Percentiles rank a stretch among this genome's conserved stretches.
These are phyloP conservation scores for Penstemon eatonii DNA, from an alignment of 257 asterid species.

Conservation along the genomic window DNA sequence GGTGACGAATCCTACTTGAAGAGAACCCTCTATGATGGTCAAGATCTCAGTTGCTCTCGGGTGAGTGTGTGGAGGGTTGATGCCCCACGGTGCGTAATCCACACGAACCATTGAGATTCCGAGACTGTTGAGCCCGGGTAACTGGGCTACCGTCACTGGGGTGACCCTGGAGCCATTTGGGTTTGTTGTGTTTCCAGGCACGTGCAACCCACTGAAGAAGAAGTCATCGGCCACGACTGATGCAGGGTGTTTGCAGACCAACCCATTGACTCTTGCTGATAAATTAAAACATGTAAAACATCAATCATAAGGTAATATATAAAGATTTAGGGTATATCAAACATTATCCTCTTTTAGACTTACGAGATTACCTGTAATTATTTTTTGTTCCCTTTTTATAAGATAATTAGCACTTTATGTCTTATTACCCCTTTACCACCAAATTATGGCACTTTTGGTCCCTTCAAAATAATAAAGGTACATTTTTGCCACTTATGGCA, in stretches of 20 bases:
- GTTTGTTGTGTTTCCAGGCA: slow-evolving; percentile 39
- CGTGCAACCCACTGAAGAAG: slow-evolving; percentile 41
- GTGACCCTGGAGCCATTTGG: slow-evolving; percentile 38
- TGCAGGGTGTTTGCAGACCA: slow-evolving; percentile 33
- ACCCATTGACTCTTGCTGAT: slow-evolving; percentile 43
- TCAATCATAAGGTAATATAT: not conserved
- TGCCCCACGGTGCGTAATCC: slow-evolving; percentile 43
- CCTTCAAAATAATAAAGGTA: no score
- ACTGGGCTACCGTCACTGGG: slow-evolving; percentile 36
- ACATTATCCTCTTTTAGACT: no score
- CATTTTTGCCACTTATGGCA: no score
- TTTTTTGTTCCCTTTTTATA: no score
- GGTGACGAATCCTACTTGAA: slow-evolving; percentile 36
- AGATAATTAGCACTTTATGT: no score
- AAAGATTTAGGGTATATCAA: no score
- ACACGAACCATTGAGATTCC: slow-evolving; percentile 44
- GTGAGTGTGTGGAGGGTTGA: slow-evolving; percentile 49
- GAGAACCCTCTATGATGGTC: slow-evolving; percentile 33
- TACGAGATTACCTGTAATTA: no score
- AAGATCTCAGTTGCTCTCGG: slow-evolving; percentile 46
- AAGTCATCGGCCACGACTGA: slow-evolving; percentile 34
- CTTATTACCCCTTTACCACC: no score
- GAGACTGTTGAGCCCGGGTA: slow-evolving; percentile 45
- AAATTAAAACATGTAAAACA: not conserved
- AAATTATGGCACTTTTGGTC: no score